Conservation (phyloP, 2,329 filamentous ascomycete genomes). For the Elsinoe batatas region DNA sequence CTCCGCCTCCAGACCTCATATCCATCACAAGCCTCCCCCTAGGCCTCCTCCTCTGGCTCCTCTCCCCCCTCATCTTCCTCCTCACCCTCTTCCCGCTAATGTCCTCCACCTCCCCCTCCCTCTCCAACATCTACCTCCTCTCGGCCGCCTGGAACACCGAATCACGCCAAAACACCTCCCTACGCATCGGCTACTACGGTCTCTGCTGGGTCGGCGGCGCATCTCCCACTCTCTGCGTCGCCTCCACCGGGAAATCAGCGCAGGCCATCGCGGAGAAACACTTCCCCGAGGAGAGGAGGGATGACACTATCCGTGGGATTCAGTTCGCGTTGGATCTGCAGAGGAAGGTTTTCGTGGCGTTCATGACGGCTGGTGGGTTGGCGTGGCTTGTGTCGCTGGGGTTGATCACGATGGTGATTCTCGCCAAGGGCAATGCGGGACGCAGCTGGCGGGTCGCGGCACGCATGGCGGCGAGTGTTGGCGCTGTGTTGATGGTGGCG, state of each 20-base stretch:
- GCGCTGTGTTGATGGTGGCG: slow-evolving; percentile 15
- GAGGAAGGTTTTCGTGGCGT: slow-evolving; percentile 15
- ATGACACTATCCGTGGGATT: slow-evolving; percentile 7
- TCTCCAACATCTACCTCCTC: slow-evolving; percentile 14
- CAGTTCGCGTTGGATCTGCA: slow-evolving; percentile 13
- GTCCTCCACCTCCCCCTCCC: slow-evolving; percentile 4
- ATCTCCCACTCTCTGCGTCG: background rate
- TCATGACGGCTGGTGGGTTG: slow-evolving; percentile 17
- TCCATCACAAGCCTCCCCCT: slow-evolving; percentile 22
- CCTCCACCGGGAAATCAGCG: slow-evolving; percentile 12
- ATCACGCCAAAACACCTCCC: background rate
- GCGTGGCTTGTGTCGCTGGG: slow-evolving; percentile 14
- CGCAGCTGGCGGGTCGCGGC: slow-evolving; percentile 4
- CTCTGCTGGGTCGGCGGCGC: slow-evolving; percentile 10
- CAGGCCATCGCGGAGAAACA: slow-evolving; percentile 6
- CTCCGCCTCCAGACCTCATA: slow-evolving; percentile 38
- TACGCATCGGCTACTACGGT: slow-evolving; percentile 16
- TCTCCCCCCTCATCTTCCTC: slow-evolving; percentile 16
- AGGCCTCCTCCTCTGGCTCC: slow-evolving; percentile 14
- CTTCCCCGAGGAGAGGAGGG: background rate
- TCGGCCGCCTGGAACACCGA: slow-evolving; percentile 5
- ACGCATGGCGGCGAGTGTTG: slow-evolving; percentile 3
- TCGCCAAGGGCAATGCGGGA: slow-evolving; percentile 12
- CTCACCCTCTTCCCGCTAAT: slow-evolving; percentile 17
- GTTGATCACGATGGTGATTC: slow-evolving; percentile 14